Percentiles rank a stretch among this genome's conserved stretches.
Evolutionary conservation across 768 basidiomycete genomes (phyloP).

Genomic region (Termitomyces titanicus): DNA sequence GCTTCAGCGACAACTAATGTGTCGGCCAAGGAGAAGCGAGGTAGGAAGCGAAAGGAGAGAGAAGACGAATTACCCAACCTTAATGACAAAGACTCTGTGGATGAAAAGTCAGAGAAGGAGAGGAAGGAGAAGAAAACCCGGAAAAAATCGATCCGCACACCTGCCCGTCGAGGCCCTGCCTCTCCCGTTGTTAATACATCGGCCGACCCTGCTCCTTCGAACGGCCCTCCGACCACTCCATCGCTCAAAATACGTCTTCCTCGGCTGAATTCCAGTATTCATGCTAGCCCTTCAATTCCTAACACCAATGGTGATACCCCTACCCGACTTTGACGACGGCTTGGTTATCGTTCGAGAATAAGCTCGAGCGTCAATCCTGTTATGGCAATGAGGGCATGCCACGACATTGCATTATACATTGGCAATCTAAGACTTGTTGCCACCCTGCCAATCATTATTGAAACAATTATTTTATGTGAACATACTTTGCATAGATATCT

Average conservation of each 20-base stretch:
- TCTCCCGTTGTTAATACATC: constrained; percentile 12
- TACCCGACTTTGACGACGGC: constrained; percentile 17
- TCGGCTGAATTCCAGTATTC: constrained; percentile 31
- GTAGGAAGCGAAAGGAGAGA: constrained; percentile 40
- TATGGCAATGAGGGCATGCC: background rate
- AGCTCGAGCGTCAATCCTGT: background rate
- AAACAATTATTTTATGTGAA: constrained; percentile 9
- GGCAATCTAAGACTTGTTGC: constrained; percentile 1
- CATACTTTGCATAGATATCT: constrained; percentile 11
- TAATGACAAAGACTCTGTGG: constrained; percentile 16
- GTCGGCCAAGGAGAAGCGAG: constrained; percentile 33
- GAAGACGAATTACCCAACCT: constrained; percentile 30
- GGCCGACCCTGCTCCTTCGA: constrained; percentile 19
- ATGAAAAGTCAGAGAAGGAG: constrained; percentile 20
- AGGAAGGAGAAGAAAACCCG: constrained; percentile 24
- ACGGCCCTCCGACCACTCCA: constrained; percentile 34
- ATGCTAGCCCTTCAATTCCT: constrained; percentile 15
- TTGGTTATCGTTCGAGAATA: background rate
- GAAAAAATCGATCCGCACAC: constrained; percentile 28
- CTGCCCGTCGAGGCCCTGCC: constrained; percentile 21
- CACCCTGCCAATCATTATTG: background rate
- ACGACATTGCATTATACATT: background rate
- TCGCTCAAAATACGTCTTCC: constrained; percentile 56
- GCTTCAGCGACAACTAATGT: constrained; percentile 16
- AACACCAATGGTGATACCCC: constrained; percentile 24